Evolutionary conservation across 129 eudicot species (phyloP).

Genomic region (Helichrysum umbraculigerum): DNA sequence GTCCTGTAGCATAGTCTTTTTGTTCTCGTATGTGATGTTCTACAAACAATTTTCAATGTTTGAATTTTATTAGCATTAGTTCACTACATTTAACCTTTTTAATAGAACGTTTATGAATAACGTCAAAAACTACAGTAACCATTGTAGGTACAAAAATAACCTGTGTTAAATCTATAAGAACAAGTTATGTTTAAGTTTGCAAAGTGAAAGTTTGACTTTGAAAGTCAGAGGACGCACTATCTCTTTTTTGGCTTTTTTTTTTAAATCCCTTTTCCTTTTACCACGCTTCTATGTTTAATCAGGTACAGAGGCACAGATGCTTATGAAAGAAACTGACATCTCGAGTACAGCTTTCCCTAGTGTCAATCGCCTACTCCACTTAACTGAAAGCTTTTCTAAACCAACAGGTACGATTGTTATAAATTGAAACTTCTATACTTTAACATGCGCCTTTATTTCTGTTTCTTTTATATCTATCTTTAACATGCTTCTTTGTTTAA

Average conservation of each 20-base stretch:
- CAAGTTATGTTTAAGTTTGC: constrained; percentile 1
- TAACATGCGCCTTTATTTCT: background rate
- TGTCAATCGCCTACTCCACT: background rate
- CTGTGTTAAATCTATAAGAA: background rate
- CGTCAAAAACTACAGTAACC: background rate
- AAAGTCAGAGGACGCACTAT: constrained; percentile 2
- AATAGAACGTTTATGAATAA: background rate
- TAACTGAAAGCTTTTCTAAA: background rate
- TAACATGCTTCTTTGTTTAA: constrained; percentile 13
- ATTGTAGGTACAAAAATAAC: background rate
- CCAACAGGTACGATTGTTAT: background rate
- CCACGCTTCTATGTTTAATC: background rate
- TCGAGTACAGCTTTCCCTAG: background rate
- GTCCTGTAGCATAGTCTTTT: background rate
- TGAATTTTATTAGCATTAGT: background rate
- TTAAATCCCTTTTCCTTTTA: background rate
- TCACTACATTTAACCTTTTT: background rate
- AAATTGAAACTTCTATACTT: background rate
- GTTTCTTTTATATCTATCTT: background rate
- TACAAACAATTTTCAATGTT: background rate
- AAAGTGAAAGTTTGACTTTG: background rate
- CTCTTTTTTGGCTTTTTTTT: background rate
- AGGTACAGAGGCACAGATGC: background rate
- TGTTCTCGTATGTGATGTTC: background rate
- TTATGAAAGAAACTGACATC: background rate